phyloP scores from a whole-genome alignment of 2,329 filamentous ascomycete genomes.

The Rutstroemia sp. region DNA sequence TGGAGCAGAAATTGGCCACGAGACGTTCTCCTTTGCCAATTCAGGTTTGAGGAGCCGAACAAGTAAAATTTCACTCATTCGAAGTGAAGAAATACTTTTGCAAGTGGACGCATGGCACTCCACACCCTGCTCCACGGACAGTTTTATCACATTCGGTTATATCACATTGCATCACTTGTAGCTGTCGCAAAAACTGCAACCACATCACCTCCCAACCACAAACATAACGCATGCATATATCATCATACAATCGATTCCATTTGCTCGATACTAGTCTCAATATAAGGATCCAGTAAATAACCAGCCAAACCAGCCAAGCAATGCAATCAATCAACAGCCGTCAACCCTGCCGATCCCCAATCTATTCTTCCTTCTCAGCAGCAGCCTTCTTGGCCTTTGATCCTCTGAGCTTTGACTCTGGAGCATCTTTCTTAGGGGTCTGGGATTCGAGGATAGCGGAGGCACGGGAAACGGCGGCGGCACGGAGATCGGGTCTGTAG shows the following conservation, averaged over 20 bases:
- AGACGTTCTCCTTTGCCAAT: too few species aligned
- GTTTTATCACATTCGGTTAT: not conserved
- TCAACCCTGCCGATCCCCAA: slow-evolving; percentile 17
- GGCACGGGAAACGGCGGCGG: slow-evolving; percentile 75
- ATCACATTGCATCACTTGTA: not conserved
- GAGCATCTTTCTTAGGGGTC: slow-evolving; percentile 67
- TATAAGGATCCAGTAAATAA: not conserved
- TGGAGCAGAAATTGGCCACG: too few species aligned
- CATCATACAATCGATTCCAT: not conserved
- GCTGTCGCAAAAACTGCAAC: not conserved
- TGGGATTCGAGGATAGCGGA: slow-evolving; percentile 77
- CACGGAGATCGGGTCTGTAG: slow-evolving; percentile 76
- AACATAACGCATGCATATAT: not conserved
- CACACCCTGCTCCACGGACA: too few species aligned
- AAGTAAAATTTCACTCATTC: too few species aligned
- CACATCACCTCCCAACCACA: not conserved
- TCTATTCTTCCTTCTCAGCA: slow-evolving; percentile 40
- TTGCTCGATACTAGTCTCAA: not conserved
- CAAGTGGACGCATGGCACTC: too few species aligned
- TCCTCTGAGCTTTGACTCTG: slow-evolving; percentile 70
- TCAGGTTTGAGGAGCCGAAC: too few species aligned
- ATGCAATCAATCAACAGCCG: slow-evolving; percentile 3
- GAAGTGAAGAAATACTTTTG: too few species aligned
- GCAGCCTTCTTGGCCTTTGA: slow-evolving; percentile 69
- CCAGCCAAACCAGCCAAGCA: slow-evolving; percentile 15